These are phyloP conservation scores for Helicostylum pulchrum DNA, from an alignment of 192 early-diverging fungal species.

Conservation along the genomic window DNA sequence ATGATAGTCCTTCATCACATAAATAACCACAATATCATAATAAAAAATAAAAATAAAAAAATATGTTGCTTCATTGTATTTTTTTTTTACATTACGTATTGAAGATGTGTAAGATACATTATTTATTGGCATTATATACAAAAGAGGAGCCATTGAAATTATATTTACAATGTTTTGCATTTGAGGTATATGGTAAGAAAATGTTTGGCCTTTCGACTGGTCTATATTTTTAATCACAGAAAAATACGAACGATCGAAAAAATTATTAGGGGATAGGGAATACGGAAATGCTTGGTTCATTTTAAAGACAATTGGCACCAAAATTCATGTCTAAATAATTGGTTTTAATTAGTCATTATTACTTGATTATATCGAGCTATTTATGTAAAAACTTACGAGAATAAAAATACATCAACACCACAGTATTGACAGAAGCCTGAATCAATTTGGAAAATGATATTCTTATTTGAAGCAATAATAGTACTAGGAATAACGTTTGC, in stretches of 20 bases:
- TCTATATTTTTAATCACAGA: not conserved
- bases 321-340: constrained; percentile 11
- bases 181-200: not conserved
- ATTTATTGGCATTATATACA: not conserved
- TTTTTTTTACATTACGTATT: not conserved
- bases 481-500: too few species aligned
- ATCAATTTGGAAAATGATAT: not conserved
- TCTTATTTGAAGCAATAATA: too few species aligned
- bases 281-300: not conserved
- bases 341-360: not conserved
- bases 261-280: not conserved
- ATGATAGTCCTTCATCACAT: constrained; percentile 37
- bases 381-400: not conserved
- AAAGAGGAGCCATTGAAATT: not conserved
- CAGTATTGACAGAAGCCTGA: constrained; percentile 7
- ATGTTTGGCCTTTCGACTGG: not conserved
- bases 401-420: constrained; percentile 11
- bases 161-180: not conserved
- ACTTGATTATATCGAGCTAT: not conserved
- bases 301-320: not conserved
- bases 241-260: not conserved
- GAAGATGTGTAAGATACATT: not conserved
- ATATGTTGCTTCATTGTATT: not conserved
- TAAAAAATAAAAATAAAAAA: not conserved
- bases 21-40: not conserved